phyloP scores from a whole-genome alignment of 257 asterid genomes.

The Solanum medicagineum region DNA sequence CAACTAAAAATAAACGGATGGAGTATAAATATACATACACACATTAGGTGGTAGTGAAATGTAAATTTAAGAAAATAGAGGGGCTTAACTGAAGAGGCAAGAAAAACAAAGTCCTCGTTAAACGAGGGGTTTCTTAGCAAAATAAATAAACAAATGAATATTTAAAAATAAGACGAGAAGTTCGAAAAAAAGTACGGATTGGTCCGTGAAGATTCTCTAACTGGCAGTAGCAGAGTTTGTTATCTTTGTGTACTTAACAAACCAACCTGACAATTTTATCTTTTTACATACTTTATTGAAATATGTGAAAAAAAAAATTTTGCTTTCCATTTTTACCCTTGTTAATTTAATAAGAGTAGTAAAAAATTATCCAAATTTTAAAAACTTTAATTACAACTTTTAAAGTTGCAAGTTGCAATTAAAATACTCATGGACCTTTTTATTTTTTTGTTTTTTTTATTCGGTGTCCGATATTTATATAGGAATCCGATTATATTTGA shows the following conservation, averaged over 20 bases:
- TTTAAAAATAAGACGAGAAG: neutral
- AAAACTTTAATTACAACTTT: neutral
- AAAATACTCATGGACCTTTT: neutral
- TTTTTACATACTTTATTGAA: neutral
- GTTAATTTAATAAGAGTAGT: neutral
- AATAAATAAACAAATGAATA: neutral
- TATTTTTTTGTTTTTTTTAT: no score
- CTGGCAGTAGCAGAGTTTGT: slow-evolving; percentile 19
- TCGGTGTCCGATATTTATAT: no score
- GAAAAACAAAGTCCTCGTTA: neutral
- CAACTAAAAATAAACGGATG: no score
- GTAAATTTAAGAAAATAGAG: neutral
- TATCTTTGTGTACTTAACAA: slow-evolving; percentile 18
- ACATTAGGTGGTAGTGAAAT: neutral
- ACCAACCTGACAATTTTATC: slow-evolving; percentile 8
- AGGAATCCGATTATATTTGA: no score
- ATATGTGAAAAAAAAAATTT: neutral
- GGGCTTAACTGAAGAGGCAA: neutral
- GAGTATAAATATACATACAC: no score
- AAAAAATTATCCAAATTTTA: neutral
- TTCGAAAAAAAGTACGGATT: slow-evolving; percentile 13
- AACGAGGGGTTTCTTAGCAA: slow-evolving; percentile 5
- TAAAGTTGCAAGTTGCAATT: neutral
- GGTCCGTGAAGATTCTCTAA: slow-evolving; percentile 11
- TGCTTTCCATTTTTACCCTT: neutral